Evolutionary conservation across 179 eudicot species (phyloP).

Genomic region (Beta macrorhiza): DNA sequence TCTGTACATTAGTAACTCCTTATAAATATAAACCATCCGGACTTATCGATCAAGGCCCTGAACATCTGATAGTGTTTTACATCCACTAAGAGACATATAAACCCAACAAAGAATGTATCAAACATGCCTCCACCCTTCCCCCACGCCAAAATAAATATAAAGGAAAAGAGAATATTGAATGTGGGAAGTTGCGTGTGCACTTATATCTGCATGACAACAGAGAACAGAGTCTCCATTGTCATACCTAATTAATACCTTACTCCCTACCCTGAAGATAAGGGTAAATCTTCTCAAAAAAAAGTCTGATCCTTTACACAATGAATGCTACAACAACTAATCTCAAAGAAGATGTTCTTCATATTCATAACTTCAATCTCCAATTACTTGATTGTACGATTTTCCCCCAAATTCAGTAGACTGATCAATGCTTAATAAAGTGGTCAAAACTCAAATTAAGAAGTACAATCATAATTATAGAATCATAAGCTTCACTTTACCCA

Average conservation of each 20-base stretch:
- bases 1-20: not conserved
- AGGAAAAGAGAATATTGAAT: not conserved
- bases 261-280: not conserved
- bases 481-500: not conserved
- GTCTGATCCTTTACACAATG: no score
- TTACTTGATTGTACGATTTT: not conserved
- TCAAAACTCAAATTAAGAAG: not conserved
- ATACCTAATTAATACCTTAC: not conserved
- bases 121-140: not conserved
- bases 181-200: not conserved
- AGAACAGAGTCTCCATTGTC: not conserved
- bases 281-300: not conserved
- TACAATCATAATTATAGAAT: not conserved
- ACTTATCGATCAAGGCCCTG: not conserved
- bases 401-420: constrained; percentile 12
- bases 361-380: not conserved
- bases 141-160: not conserved
- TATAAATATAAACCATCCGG: not conserved
- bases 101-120: not conserved
- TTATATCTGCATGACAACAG: not conserved
- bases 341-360: not conserved
- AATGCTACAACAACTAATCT: not conserved
- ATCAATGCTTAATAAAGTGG: not conserved
- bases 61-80: not conserved
- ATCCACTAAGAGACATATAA: not conserved